Conservation (phyloP, 129 eudicot genomes). For the Heracleum sosnowskyi region DNA sequence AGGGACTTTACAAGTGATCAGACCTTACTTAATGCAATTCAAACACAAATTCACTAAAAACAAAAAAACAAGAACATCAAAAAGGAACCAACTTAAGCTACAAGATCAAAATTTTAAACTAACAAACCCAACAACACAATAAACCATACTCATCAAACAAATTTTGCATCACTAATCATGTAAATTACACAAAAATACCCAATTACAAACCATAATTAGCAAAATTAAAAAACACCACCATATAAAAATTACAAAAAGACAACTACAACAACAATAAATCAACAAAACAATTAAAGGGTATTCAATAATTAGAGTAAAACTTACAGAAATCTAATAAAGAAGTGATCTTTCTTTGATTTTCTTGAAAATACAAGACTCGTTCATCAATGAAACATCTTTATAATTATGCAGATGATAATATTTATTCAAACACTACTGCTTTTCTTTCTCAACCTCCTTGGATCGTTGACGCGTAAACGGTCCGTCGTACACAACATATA, state of each 20-base stretch:
- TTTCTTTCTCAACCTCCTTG: neutral
- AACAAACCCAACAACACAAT: neutral
- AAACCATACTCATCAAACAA: neutral
- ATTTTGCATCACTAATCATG: neutral
- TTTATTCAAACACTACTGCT: neutral
- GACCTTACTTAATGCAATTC: neutral
- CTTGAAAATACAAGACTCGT: neutral
- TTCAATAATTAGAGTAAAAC: neutral
- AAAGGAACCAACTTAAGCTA: neutral
- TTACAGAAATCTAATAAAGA: neutral
- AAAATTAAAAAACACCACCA: neutral
- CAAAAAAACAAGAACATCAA: neutral
- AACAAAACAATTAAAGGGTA: neutral
- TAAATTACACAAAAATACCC: neutral
- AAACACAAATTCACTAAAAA: neutral
- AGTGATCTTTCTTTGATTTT: neutral
- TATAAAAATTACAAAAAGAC: neutral
- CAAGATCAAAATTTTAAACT: neutral
- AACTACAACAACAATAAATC: neutral
- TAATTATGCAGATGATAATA: neutral
- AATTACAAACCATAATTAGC: neutral
- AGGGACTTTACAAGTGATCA: neutral
- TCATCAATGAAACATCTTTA: neutral
- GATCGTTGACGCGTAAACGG: constrained; percentile 6
- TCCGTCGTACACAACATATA: neutral